These are phyloP conservation scores for Ocimum tenuiflorum DNA, from an alignment of 257 asterid genomes.

Conservation along the genomic window DNA sequence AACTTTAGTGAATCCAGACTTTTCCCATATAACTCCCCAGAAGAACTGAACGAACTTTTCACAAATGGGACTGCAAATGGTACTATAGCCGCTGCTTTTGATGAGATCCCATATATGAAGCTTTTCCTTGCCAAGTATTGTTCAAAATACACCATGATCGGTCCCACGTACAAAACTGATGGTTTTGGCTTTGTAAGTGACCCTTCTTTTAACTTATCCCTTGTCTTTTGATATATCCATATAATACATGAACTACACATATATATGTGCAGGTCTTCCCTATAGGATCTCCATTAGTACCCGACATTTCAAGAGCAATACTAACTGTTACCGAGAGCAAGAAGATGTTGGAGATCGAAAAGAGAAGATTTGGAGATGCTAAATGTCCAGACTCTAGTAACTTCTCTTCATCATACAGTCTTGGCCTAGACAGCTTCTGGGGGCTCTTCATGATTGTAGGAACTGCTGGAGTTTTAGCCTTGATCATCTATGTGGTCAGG, in stretches of 20 bases:
- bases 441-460: constrained; percentile 38
- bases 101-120: constrained; percentile 38
- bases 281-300: constrained; percentile 35
- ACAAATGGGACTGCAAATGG: too few relatives aligned
- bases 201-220: too few relatives aligned
- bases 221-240: too few relatives aligned
- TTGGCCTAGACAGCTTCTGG: constrained; percentile 31
- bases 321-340: constrained; percentile 28
- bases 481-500: constrained; percentile 9
- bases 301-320: constrained; percentile 39
- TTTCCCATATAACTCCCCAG: neutral
- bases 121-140: constrained; percentile 30
- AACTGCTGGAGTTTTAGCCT: constrained; percentile 18
- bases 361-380: constrained; percentile 14
- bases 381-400: constrained; percentile 11
- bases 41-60: constrained; percentile 21
- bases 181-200: constrained; percentile 54
- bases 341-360: constrained; percentile 21
- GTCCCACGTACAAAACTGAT: constrained; percentile 30
- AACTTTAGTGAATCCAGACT: constrained; percentile 18
- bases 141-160: constrained; percentile 34
- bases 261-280: constrained; percentile 42
- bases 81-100: too few relatives aligned
- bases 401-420: constrained; percentile 14
- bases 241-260: too few relatives aligned